Evolutionary conservation across 192 early-diverging fungal species (phyloP).

Genomic region (Funneliformis geosporum): DNA sequence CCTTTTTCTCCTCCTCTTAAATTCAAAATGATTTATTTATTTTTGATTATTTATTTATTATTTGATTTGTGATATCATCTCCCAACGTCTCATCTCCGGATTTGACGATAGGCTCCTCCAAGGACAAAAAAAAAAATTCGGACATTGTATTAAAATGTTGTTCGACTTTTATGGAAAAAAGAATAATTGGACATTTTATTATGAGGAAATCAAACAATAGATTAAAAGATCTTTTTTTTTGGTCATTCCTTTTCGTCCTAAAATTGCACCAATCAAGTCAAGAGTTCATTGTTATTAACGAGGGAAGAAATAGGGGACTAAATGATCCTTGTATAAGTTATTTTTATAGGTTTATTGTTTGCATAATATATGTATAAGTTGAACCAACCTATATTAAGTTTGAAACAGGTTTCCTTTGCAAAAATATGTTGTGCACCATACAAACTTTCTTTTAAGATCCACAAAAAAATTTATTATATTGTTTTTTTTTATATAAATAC

Average conservation of each 20-base stretch:
- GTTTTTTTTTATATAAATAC: constrained; percentile 17
- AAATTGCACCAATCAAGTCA: neutral
- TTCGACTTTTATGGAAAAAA: neutral
- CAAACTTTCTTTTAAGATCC: constrained; percentile 11
- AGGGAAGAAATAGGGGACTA: neutral
- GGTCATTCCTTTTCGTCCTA: neutral
- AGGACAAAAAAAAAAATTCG: neutral
- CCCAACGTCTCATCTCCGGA: neutral
- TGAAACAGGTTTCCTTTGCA: neutral
- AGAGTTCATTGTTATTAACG: neutral
- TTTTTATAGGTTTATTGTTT: neutral
- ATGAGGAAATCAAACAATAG: neutral
- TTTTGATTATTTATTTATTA: neutral
- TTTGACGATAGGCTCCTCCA: neutral
- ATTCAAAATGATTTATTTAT: neutral
- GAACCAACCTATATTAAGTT: neutral
- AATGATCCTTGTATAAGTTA: neutral
- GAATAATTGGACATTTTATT: neutral
- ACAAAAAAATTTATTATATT: constrained; percentile 5
- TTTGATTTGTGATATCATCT: neutral
- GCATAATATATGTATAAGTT: neutral
- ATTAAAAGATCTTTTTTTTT: neutral
- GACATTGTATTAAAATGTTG: neutral
- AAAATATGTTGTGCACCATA: neutral
- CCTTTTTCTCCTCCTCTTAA: neutral